Percentiles rank a stretch among this genome's conserved stretches.
phyloP scores from a whole-genome alignment of 371 early-diverging fungal genomes.

The Saksenaea oblongispora region DNA sequence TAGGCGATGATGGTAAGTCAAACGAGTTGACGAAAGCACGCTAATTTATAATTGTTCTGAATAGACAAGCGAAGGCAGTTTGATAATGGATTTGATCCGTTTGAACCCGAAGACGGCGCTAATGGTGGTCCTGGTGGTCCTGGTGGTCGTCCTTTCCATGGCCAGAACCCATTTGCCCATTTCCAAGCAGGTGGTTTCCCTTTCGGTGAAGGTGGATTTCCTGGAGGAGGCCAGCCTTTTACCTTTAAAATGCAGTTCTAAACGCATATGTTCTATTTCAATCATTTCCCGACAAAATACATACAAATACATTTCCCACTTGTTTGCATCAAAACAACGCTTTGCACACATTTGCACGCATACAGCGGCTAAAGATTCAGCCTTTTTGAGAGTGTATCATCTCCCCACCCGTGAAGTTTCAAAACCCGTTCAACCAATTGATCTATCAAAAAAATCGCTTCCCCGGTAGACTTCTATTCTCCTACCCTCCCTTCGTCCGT shows the following conservation, averaged over 20 bases:
- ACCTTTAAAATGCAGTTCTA: constrained; percentile 51
- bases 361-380: no score
- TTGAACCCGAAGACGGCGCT: constrained; percentile 72
- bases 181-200: constrained; percentile 49
- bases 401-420: no score
- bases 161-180: constrained; percentile 59
- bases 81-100: constrained; percentile 94
- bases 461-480: not conserved
- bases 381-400: no score
- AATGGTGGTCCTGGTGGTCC: constrained; percentile 30
- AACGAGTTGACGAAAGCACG: not conserved
- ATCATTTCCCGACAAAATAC: not conserved
- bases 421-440: no score
- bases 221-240: constrained; percentile 60
- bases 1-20: constrained; percentile 74
- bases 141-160: constrained; percentile 23
- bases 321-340: not conserved
- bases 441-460: not conserved
- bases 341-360: no score
- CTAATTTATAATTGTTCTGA: constrained; percentile 10
- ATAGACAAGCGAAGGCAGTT: constrained; percentile 67
- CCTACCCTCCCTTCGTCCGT: not conserved
- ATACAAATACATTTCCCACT: not conserved
- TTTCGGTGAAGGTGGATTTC: constrained; percentile 54
- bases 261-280: not conserved